Evolutionary conservation across 73 alveolate genomes (phyloP).

Genomic region (Symbiodinium natans): DNA sequence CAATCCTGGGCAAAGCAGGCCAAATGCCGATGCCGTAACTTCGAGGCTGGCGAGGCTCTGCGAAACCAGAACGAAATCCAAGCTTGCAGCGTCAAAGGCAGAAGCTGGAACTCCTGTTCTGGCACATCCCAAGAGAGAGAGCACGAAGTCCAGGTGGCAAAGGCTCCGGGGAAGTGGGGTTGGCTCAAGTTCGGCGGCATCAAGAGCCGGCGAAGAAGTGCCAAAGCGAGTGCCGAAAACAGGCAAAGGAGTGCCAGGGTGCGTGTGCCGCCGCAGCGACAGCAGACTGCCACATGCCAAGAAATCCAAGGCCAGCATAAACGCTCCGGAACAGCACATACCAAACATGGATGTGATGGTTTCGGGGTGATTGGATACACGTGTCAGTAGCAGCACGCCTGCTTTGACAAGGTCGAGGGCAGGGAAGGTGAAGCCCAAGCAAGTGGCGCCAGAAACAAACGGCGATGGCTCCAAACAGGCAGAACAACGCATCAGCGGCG

Average conservation of each 20-base stretch:
- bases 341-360: neutral
- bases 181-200: neutral
- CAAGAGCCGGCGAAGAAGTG: neutral
- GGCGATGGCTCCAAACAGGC: neutral
- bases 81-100: neutral
- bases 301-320: constrained; percentile 17
- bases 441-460: neutral
- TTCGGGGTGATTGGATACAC: neutral
- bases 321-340: neutral
- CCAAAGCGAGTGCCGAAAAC: neutral
- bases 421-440: neutral
- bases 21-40: neutral
- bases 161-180: neutral
- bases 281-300: neutral
- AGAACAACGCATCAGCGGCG: neutral
- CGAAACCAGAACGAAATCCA: neutral
- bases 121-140: neutral
- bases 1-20: neutral
- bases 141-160: neutral
- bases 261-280: neutral
- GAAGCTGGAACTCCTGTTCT: neutral
- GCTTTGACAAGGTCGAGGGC: neutral
- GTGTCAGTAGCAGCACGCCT: neutral
- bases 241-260: neutral
- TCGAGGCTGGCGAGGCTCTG: neutral